Conservation (phyloP, 139 green algal genomes). For the Asterochloris sp. region DNA sequence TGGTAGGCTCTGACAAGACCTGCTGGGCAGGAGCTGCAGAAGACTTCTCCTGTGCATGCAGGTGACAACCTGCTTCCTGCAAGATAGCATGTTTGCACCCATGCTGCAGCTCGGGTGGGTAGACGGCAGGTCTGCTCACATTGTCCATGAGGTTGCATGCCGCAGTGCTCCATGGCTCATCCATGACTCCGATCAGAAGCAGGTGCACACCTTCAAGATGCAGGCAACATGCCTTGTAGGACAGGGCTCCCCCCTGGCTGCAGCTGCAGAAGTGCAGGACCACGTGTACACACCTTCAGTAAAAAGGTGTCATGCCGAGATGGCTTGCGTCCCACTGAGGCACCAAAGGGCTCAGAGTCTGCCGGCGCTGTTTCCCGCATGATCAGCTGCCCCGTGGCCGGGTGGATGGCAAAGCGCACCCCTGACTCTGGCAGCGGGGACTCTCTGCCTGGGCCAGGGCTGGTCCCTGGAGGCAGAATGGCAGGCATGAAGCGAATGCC, state of each 20-base stretch:
- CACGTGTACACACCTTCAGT: background rate
- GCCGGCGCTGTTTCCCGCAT: background rate
- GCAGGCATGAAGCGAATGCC: no score
- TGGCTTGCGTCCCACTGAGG: background rate
- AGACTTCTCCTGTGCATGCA: background rate
- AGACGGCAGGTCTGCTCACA: no score
- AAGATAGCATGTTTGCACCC: no score
- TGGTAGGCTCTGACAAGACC: background rate
- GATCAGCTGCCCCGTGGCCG: constrained; percentile 10
- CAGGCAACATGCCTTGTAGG: no score
- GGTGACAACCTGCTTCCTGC: background rate
- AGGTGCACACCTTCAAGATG: no score
- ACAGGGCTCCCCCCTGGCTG: no score
- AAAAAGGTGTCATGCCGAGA: constrained; percentile 5
- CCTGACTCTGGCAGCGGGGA: background rate
- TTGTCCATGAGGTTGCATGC: no score
- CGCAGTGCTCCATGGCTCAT: no score
- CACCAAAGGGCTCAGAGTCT: background rate
- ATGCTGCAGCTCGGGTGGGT: no score
- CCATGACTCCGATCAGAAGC: no score
- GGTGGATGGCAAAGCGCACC: constrained; percentile 7
- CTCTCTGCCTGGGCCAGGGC: background rate
- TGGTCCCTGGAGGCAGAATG: no score
- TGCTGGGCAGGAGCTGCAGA: background rate
- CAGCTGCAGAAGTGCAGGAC: no score